Evolutionary conservation across 1,284 basidiomycete species (phyloP).

Genomic region (Malassezia yamatoensis): DNA sequence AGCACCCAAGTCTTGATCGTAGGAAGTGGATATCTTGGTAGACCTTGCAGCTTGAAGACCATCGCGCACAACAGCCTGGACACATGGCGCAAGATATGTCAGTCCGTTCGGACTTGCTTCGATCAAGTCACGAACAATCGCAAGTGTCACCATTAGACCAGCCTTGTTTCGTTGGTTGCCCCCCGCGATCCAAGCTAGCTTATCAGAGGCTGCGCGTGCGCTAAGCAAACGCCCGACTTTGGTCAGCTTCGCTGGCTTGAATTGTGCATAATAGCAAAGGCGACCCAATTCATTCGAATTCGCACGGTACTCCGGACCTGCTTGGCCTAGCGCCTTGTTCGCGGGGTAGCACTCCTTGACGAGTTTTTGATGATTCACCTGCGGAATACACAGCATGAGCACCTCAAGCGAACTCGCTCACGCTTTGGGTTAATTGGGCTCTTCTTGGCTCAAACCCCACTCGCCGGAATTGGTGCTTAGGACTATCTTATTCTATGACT

Average conservation of each 20-base stretch:
- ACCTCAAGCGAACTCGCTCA: neutral
- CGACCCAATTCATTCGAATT: constrained; percentile 70
- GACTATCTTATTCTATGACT: no score
- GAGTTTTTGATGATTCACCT: constrained; percentile 73
- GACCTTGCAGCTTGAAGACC: constrained; percentile 58
- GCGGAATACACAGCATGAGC: constrained; percentile 51
- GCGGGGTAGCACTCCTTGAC: constrained; percentile 84
- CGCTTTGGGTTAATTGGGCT: no score
- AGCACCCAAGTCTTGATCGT: constrained; percentile 73
- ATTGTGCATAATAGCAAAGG: constrained; percentile 82
- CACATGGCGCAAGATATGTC: constrained; percentile 64
- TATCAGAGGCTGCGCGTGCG: constrained; percentile 63
- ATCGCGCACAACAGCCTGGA: constrained; percentile 64
- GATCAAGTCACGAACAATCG: constrained; percentile 73
- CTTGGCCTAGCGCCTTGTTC: constrained; percentile 63
- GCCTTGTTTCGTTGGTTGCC: constrained; percentile 62
- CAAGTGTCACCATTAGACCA: constrained; percentile 76
- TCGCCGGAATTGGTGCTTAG: neutral
- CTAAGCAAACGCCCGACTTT: constrained; percentile 77
- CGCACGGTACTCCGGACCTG: constrained; percentile 61
- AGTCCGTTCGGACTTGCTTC: constrained; percentile 81
- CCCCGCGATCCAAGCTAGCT: constrained; percentile 57
- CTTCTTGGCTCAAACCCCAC: neutral
- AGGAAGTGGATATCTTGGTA: constrained; percentile 9
- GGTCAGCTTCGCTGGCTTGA: constrained; percentile 75